These are phyloP conservation scores for Cucurbita maxima DNA, from an alignment of 306 rosid genomes.

Conservation along the genomic window DNA sequence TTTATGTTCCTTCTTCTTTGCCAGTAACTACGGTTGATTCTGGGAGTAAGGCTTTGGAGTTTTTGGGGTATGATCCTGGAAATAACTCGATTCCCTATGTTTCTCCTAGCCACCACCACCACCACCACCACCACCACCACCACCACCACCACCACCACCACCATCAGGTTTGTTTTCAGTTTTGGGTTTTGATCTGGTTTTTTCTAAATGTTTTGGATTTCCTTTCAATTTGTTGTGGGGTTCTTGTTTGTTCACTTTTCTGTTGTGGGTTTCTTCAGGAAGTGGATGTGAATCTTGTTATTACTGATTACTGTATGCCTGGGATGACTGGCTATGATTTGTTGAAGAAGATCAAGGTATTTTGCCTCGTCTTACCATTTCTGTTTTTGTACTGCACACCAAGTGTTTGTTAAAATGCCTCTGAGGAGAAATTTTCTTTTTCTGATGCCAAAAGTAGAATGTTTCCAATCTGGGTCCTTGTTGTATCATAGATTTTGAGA, in stretches of 20 bases:
- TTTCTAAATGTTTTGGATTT: background rate
- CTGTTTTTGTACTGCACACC: background rate
- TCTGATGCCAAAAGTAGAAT: background rate
- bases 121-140: slow-evolving; percentile 36
- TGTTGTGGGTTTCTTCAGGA: slow-evolving; percentile 29
- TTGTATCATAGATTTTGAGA: background rate
- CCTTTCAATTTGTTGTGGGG: background rate
- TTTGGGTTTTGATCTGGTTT: background rate
- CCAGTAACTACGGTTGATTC: slow-evolving; percentile 96
- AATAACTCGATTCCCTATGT: slow-evolving; percentile 30
- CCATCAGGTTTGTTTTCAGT: slow-evolving; percentile 31
- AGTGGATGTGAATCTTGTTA: slow-evolving; percentile 79
- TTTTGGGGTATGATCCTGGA: slow-evolving; percentile 54
- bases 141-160: slow-evolving; percentile 30
- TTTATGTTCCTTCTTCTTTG: slow-evolving; percentile 3
- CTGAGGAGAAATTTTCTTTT: background rate
- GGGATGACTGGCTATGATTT: slow-evolving; percentile 98
- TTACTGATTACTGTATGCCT: slow-evolving; percentile 96
- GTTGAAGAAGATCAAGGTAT: slow-evolving; percentile 86
- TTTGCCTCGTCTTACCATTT: slow-evolving; percentile 7
- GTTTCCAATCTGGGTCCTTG: background rate
- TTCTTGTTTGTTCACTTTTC: background rate
- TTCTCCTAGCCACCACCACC: slow-evolving; percentile 30
- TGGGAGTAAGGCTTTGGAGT: slow-evolving; percentile 87
- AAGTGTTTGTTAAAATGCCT: background rate